Evolutionary conservation across 2,329 filamentous ascomycete genomes (phyloP).

Genomic region (Microdochium bolleyi): DNA sequence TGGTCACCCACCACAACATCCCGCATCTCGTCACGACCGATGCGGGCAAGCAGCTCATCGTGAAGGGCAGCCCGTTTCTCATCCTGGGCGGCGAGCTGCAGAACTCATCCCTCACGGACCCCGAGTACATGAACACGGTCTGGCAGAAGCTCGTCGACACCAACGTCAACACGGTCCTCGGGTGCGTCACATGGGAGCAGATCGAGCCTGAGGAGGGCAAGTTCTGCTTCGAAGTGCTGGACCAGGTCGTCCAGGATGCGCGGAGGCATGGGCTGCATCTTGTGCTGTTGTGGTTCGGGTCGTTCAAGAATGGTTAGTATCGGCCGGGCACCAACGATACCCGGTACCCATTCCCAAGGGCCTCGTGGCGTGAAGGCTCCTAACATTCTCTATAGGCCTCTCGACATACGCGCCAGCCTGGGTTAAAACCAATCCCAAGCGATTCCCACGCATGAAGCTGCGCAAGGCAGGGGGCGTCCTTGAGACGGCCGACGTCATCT

Average conservation of each 20-base stretch:
- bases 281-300: constrained; percentile 20
- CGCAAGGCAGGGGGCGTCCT: constrained; percentile 1
- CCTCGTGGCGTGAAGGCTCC: constrained; percentile 2
- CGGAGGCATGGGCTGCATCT: constrained; percentile 14
- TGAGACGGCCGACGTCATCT: constrained; percentile 17
- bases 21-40: constrained; percentile 3
- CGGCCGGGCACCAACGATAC: no score
- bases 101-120: constrained; percentile 3
- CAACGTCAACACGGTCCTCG: constrained; percentile 21
- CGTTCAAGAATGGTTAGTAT: constrained; percentile 19
- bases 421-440: background rate
- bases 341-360: no score
- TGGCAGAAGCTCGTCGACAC: constrained; percentile 13
- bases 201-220: constrained; percentile 19
- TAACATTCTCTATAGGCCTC: background rate
- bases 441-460: background rate
- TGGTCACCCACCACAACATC: no score
- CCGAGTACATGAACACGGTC: constrained; percentile 13
- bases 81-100: constrained; percentile 4
- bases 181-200: constrained; percentile 20
- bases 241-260: background rate
- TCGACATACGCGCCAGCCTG: background rate
- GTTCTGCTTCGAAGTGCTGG: constrained; percentile 12
- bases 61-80: constrained; percentile 5
- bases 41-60: constrained; percentile 4